Percentiles rank a stretch among this genome's conserved stretches.
Evolutionary conservation across 371 early-diverging fungal species (phyloP).

Genomic region (Basidiobolus meristosporus): DNA sequence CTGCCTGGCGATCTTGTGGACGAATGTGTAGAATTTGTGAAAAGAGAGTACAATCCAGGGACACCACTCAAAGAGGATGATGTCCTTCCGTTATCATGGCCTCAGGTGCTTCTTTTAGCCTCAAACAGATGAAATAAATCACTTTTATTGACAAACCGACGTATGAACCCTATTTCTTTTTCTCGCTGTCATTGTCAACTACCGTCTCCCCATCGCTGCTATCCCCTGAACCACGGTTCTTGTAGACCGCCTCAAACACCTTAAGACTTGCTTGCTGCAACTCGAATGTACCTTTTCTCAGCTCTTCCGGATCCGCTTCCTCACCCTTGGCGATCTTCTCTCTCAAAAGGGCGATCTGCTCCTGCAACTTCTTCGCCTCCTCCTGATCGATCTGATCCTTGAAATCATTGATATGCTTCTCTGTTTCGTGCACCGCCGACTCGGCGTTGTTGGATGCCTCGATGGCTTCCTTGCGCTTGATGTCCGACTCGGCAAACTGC

Average conservation of each 20-base stretch:
- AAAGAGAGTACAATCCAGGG: too few relatives aligned
- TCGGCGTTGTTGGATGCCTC: conserved; percentile 91
- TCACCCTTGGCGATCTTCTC: conserved; percentile 44
- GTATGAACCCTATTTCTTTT: neutral
- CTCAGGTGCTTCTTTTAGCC: too few relatives aligned
- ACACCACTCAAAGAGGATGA: too few relatives aligned
- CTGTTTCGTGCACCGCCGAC: conserved; percentile 73
- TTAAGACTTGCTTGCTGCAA: conserved; percentile 78
- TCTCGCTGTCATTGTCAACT: neutral
- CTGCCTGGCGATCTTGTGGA: neutral
- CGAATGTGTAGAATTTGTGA: too few relatives aligned
- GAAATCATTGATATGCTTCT: conserved; percentile 85
- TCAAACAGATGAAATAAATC: conserved; percentile 4
- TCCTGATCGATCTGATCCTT: conserved; percentile 76
- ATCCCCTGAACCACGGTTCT: conserved; percentile 31
- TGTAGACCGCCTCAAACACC: conserved; percentile 93
- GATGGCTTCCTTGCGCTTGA: conserved; percentile 76
- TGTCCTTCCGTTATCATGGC: too few relatives aligned
- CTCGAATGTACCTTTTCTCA: conserved; percentile 58
- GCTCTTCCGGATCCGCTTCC: conserved; percentile 40
- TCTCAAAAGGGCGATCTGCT: conserved; percentile 58
- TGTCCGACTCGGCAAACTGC: conserved; percentile 77
- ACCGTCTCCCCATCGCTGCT: neutral
- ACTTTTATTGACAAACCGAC: too few relatives aligned
- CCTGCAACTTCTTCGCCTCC: conserved; percentile 62